Conservation (phyloP, 1,284 basidiomycete genomes). For the Malassezia globosa region DNA sequence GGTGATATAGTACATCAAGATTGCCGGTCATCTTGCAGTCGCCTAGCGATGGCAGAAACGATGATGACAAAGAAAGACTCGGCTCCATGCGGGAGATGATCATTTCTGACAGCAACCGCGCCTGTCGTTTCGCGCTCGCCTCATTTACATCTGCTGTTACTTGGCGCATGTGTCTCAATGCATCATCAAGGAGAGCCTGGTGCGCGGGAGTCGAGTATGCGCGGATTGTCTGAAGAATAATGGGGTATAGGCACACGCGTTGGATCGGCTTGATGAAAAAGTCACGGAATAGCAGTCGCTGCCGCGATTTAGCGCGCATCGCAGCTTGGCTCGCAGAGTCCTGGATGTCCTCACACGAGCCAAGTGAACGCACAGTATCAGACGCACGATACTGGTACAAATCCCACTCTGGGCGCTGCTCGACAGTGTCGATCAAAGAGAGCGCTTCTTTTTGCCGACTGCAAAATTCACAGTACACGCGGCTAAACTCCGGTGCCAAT, state of each 20-base stretch:
- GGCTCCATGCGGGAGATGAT: conserved; percentile 37
- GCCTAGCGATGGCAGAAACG: conserved; percentile 32
- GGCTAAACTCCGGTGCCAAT: conserved; percentile 24
- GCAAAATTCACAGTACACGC: conserved; percentile 39
- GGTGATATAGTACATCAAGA: conserved; percentile 42
- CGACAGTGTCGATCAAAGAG: conserved; percentile 35
- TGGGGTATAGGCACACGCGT: conserved; percentile 41
- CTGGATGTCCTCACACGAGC: conserved; percentile 14
- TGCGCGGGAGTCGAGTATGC: conserved; percentile 28
- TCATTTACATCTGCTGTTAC: conserved; percentile 38
- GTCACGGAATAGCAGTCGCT: conserved; percentile 38
- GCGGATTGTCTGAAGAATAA: conserved; percentile 38
- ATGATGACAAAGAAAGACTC: conserved; percentile 21
- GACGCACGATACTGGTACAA: conserved; percentile 34
- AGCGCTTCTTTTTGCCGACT: conserved; percentile 42
- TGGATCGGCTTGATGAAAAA: conserved; percentile 46
- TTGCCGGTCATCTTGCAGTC: conserved; percentile 36
- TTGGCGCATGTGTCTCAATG: conserved; percentile 32
- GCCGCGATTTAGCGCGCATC: conserved; percentile 12
- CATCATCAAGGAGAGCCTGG: conserved; percentile 16
- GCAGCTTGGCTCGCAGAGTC: too few relatives aligned
- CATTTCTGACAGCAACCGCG: conserved; percentile 33
- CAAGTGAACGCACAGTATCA: conserved; percentile 16
- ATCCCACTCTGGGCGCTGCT: conserved; percentile 41
- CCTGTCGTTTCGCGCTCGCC: conserved; percentile 34